phyloP scores from a whole-genome alignment of 2,329 filamentous ascomycete genomes.

The Triangularia setosa region DNA sequence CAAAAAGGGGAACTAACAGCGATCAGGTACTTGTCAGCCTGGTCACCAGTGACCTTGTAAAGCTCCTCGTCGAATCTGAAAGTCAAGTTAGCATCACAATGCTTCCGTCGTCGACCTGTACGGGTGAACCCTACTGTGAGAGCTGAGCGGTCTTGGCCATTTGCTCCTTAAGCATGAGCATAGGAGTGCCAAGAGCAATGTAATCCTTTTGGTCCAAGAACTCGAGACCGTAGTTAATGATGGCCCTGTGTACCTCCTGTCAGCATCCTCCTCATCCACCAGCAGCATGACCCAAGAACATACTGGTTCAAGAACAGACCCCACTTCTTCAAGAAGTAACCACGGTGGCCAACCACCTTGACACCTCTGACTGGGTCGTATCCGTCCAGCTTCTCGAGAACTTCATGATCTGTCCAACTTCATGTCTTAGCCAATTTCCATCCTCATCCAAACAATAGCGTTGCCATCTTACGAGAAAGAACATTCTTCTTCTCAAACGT shows the following conservation, averaged over 20 bases:
- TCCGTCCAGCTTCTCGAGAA: constrained; percentile 80
- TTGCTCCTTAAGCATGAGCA: constrained; percentile 90
- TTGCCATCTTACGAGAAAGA: constrained; percentile 58
- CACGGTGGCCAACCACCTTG: constrained; percentile 90
- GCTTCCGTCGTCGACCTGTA: neutral
- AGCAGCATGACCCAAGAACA: neutral
- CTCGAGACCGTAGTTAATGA: constrained; percentile 92
- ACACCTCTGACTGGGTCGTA: constrained; percentile 91
- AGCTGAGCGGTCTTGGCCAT: constrained; percentile 99
- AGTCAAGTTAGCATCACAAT: neutral
- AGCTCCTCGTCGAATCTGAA: constrained; percentile 82
- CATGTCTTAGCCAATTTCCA: neutral
- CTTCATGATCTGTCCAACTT: constrained; percentile 65
- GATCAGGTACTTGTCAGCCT: constrained; percentile 76
- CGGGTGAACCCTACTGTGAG: constrained; percentile 54
- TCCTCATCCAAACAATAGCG: neutral
- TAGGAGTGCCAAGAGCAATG: constrained; percentile 78
- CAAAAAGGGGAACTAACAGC: constrained; percentile 40
- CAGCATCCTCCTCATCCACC: neutral
- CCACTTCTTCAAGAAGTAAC: constrained; percentile 87
- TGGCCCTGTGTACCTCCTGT: constrained; percentile 54
- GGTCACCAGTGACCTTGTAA: constrained; percentile 90
- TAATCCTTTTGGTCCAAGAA: constrained; percentile 81
- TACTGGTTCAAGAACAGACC: constrained; percentile 53
- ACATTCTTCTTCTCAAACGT: constrained; percentile 69